These are phyloP conservation scores for Jatropha podagrica DNA, from an alignment of 441 rosid species.

Conservation along the genomic window DNA sequence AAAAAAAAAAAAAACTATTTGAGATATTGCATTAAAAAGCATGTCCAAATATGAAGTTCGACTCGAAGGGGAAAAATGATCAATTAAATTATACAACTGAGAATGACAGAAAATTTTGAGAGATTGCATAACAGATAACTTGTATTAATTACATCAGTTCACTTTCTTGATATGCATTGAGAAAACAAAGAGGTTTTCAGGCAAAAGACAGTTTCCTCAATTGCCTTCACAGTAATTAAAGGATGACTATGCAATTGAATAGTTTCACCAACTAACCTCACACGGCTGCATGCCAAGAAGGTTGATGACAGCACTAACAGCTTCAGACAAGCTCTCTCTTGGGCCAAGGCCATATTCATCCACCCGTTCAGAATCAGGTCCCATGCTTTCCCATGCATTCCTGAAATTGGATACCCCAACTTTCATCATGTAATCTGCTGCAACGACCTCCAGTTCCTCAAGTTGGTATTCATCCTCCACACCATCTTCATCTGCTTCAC, in stretches of 20 bases:
- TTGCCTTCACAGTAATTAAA: not conserved
- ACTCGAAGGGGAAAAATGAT: not conserved
- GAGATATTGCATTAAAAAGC: not conserved
- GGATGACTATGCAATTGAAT: not conserved
- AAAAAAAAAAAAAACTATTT: not conserved
- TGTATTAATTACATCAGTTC: not conserved
- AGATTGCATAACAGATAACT: not conserved
- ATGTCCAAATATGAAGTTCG: not conserved
- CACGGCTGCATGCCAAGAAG: conserved; percentile 99
- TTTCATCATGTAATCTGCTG: conserved; percentile 88
- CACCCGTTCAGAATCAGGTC: conserved; percentile 66
- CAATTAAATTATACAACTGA: not conserved
- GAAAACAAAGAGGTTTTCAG: not conserved
- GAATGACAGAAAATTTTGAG: not conserved
- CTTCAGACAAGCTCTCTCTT: conserved; percentile 84
- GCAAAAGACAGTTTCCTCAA: not conserved
- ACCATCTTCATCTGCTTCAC: conserved; percentile 92
- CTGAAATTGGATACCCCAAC: conserved; percentile 86
- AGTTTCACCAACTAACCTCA: conserved; percentile 55
- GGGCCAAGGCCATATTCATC: conserved; percentile 97
- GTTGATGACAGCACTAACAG: conserved; percentile 71
- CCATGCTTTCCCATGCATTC: conserved; percentile 96
- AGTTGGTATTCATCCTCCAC: conserved; percentile 98
- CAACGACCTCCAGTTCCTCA: conserved; percentile 89
- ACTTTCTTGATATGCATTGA: not conserved